Evolutionary conservation across 1,139 yeast species (phyloP).

Genomic region (Ashbya aceris): DNA sequence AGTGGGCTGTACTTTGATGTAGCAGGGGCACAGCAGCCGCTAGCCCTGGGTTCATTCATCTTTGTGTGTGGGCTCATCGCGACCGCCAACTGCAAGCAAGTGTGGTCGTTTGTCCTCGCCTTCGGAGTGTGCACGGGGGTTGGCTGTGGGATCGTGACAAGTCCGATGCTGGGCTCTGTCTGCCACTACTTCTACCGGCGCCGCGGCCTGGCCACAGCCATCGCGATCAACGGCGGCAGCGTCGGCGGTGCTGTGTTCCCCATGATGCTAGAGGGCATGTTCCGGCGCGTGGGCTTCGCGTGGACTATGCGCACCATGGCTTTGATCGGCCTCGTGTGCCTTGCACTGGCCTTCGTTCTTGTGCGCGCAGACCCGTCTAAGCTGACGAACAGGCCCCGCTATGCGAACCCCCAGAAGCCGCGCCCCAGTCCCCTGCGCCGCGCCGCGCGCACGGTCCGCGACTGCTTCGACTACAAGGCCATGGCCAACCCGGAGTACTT

Average conservation of each 20-base stretch:
- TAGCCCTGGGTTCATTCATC: slow-evolving; percentile 37
- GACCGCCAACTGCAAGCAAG: slow-evolving; percentile 39
- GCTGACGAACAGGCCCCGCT: slow-evolving; percentile 1
- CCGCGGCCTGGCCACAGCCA: slow-evolving; percentile 47
- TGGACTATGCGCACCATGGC: slow-evolving; percentile 58
- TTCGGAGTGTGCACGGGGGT: slow-evolving; percentile 45
- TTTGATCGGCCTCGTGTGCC: slow-evolving; percentile 28
- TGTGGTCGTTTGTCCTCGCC: slow-evolving; percentile 48
- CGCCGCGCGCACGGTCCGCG: slow-evolving; percentile 1
- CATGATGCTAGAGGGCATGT: slow-evolving; percentile 45
- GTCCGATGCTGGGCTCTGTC: slow-evolving; percentile 47
- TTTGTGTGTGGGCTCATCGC: slow-evolving; percentile 42
- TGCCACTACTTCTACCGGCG: slow-evolving; percentile 50
- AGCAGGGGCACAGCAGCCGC: slow-evolving; percentile 38
- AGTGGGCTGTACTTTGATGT: slow-evolving; percentile 49
- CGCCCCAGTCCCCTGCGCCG: neutral
- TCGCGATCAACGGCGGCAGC: slow-evolving; percentile 56
- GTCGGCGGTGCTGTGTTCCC: slow-evolving; percentile 58
- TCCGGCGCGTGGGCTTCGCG: slow-evolving; percentile 43
- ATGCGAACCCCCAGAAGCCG: slow-evolving; percentile 1
- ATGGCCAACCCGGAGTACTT: slow-evolving; percentile 17
- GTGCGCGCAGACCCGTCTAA: slow-evolving; percentile 32
- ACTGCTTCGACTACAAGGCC: slow-evolving; percentile 22
- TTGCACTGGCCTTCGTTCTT: slow-evolving; percentile 33
- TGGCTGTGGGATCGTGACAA: slow-evolving; percentile 48